Evolutionary conservation across 805 yeast species (phyloP).

Genomic region (Ogataea neopini): DNA sequence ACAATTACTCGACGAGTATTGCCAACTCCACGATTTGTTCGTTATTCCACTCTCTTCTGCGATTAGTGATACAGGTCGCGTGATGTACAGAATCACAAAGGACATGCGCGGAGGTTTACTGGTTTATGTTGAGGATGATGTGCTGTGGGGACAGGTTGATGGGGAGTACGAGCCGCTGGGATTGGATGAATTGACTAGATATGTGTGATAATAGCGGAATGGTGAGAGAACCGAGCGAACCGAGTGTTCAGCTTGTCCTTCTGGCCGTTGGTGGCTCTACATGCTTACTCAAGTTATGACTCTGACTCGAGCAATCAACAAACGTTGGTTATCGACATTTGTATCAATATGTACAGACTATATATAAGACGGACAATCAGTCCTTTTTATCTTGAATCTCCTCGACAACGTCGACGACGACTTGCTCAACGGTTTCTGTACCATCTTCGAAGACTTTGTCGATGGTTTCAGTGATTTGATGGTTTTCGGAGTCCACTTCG

Average conservation of each 20-base stretch:
- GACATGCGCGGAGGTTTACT: conserved; percentile 37
- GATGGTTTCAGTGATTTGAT: conserved; percentile 12
- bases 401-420: background rate
- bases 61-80: conserved; percentile 36
- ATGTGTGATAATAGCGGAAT: conserved; percentile 4
- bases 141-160: conserved; percentile 43
- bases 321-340: too few species aligned
- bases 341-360: conserved; percentile 11
- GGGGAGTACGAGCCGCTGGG: conserved; percentile 44
- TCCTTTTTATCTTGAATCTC: background rate
- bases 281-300: too few species aligned
- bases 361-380: background rate
- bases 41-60: conserved; percentile 37
- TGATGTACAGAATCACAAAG: conserved; percentile 44
- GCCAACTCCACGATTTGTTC: conserved; percentile 49
- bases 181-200: conserved; percentile 31
- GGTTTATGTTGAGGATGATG: conserved; percentile 63
- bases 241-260: too few species aligned
- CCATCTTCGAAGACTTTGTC: conserved; percentile 17
- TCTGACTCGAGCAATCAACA: too few species aligned
- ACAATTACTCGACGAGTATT: conserved; percentile 65
- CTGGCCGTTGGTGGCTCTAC: too few species aligned
- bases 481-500: background rate
- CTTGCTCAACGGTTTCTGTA: conserved; percentile 12
- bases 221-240: too few species aligned